phyloP scores from a whole-genome alignment of 352 stramenopile genomes.

The Phytophthora citricola region DNA sequence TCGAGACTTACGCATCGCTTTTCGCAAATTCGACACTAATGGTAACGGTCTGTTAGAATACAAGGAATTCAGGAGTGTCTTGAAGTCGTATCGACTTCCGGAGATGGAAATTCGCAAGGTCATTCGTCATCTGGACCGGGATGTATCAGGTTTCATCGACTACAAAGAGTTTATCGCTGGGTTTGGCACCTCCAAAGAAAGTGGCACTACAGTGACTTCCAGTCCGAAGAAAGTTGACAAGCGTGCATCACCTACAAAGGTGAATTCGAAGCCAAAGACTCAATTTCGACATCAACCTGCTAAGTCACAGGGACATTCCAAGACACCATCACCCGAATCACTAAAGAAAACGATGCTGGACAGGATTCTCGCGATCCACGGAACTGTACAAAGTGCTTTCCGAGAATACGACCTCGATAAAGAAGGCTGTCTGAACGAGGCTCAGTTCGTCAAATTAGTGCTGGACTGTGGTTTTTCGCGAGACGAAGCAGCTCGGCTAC shows the following conservation, averaged over 20 bases:
- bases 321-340: constrained; percentile 35
- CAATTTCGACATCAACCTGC: constrained; percentile 18
- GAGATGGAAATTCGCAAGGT: constrained; percentile 77
- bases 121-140: constrained; percentile 69
- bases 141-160: constrained; percentile 78
- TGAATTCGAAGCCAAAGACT: constrained; percentile 13
- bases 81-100: constrained; percentile 64
- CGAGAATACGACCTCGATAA: constrained; percentile 56
- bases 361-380: constrained; percentile 46
- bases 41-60: constrained; percentile 74
- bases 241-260: constrained; percentile 16
- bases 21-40: constrained; percentile 75
- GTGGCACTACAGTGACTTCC: constrained; percentile 13
- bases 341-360: constrained; percentile 58
- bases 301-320: constrained; percentile 23
- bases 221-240: constrained; percentile 29
- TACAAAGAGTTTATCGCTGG: constrained; percentile 73
- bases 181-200: constrained; percentile 44
- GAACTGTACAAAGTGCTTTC: constrained; percentile 61
- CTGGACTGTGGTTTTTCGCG: constrained; percentile 40
- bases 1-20: constrained; percentile 62
- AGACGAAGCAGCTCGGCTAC: constrained; percentile 38
- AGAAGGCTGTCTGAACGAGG: constrained; percentile 40
- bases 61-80: constrained; percentile 69
- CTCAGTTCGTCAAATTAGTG: constrained; percentile 59